phyloP scores from a whole-genome alignment of 2,329 filamentous ascomycete species.

The Claviceps citrina region DNA sequence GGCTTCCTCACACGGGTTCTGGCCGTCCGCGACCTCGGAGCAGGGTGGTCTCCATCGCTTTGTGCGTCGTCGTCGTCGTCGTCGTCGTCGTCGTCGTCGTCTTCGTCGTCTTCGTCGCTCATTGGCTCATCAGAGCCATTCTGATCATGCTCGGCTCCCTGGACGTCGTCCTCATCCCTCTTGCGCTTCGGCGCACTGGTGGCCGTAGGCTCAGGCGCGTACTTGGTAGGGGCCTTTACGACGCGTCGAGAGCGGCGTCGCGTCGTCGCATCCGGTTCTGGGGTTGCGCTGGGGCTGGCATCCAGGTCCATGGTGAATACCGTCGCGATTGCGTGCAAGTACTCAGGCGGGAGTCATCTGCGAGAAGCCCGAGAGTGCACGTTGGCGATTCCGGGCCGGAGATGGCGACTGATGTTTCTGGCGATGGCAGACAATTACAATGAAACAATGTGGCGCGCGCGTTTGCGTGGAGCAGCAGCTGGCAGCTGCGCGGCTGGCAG shows the following conservation, averaged over 20 bases:
- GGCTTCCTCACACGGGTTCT: slow-evolving; percentile 38
- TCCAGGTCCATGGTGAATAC: slow-evolving; percentile 8
- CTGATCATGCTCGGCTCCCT: slow-evolving; percentile 33
- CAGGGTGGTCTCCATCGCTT: slow-evolving; percentile 27
- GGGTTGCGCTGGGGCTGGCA: slow-evolving; percentile 12
- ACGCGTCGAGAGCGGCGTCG: slow-evolving; percentile 57
- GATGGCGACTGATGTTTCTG: slow-evolving; percentile 6
- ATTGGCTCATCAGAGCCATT: slow-evolving; percentile 30
- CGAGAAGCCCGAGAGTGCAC: slow-evolving; percentile 4
- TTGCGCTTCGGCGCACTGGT: slow-evolving; percentile 41
- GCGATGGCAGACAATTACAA: no score
- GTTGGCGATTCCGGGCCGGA: not conserved
- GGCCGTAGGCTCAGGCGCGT: slow-evolving; percentile 31
- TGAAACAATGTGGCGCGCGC: slow-evolving; percentile 3
- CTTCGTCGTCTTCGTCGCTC: slow-evolving; percentile 14
- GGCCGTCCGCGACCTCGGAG: slow-evolving; percentile 23
- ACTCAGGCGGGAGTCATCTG: slow-evolving; percentile 9
- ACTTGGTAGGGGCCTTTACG: slow-evolving; percentile 44
- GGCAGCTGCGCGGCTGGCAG: slow-evolving; percentile 1
- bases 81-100: slow-evolving; percentile 14
- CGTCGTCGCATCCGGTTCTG: slow-evolving; percentile 34
- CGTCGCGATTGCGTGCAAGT: slow-evolving; percentile 6
- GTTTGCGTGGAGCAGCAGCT: slow-evolving; percentile 5
- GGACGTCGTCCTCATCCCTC: slow-evolving; percentile 32
- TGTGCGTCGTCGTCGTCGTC: slow-evolving; percentile 25